Evolutionary conservation across 305 asterid genomes (phyloP).

Genomic region (Rubia peregrina): DNA sequence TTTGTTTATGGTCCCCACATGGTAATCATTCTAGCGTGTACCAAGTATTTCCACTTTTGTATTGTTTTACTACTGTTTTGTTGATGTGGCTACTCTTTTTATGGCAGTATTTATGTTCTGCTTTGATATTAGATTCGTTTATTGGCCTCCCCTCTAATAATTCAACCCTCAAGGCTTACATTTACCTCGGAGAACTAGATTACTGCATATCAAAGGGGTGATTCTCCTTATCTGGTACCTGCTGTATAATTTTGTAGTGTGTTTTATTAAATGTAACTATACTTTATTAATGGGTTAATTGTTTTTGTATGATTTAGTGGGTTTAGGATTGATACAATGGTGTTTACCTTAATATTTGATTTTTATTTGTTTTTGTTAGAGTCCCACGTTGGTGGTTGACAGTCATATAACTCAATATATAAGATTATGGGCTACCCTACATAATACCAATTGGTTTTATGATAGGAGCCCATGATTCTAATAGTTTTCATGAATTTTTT

Average conservation of each 20-base stretch:
- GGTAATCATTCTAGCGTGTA: neutral
- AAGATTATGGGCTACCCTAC: no score
- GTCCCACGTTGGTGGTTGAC: no score
- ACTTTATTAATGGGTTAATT: neutral
- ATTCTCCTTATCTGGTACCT: no score
- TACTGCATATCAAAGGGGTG: no score
- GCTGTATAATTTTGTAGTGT: neutral
- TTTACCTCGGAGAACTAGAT: neutral
- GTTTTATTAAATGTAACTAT: neutral
- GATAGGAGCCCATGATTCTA: no score
- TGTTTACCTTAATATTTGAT: neutral
- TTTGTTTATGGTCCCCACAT: neutral
- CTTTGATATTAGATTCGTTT: neutral
- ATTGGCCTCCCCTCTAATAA: neutral
- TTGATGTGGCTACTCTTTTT: neutral
- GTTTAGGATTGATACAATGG: neutral
- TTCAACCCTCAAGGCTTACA: neutral
- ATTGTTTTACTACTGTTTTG: neutral
- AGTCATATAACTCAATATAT: no score
- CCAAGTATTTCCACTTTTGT: neutral
- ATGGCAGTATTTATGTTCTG: neutral
- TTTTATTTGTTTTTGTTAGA: no score
- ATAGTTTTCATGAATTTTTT: neutral
- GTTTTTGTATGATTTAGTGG: neutral
- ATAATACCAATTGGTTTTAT: no score